These are phyloP conservation scores for Ambrosia hybrid DNA, from an alignment of 140 eudicot genomes.

Conservation along the genomic window DNA sequence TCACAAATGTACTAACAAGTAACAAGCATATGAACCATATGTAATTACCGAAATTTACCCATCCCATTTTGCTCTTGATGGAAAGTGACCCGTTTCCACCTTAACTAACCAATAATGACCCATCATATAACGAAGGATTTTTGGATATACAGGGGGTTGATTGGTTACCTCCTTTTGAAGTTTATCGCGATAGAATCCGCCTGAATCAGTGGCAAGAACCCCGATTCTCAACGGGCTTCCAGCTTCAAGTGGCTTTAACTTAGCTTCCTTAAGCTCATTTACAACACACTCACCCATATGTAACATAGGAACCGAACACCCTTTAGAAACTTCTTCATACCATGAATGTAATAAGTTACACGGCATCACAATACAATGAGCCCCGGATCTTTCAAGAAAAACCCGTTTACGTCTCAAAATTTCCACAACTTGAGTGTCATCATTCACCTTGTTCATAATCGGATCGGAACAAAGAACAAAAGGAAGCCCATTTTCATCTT, in stretches of 20 bases:
- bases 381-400: conserved; percentile 70
- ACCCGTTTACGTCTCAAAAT: conserved; percentile 47
- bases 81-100: background rate
- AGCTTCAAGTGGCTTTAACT: conserved; percentile 73
- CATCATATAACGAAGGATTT: too few species aligned
- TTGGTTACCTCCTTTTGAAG: conserved; percentile 64
- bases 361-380: conserved; percentile 68
- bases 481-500: conserved; percentile 36
- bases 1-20: too few species aligned
- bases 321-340: conserved; percentile 62
- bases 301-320: conserved; percentile 64
- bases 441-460: conserved; percentile 33
- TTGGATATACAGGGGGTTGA: background rate
- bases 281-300: conserved; percentile 84
- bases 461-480: conserved; percentile 70
- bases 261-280: conserved; percentile 69
- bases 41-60: background rate
- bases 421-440: conserved; percentile 37
- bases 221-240: conserved; percentile 69
- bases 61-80: background rate
- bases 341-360: conserved; percentile 66
- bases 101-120: background rate
- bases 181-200: conserved; percentile 60
- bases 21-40: background rate
- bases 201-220: conserved; percentile 50